Conservation (phyloP, 805 yeast genomes). For the Yarrowia sp. region DNA sequence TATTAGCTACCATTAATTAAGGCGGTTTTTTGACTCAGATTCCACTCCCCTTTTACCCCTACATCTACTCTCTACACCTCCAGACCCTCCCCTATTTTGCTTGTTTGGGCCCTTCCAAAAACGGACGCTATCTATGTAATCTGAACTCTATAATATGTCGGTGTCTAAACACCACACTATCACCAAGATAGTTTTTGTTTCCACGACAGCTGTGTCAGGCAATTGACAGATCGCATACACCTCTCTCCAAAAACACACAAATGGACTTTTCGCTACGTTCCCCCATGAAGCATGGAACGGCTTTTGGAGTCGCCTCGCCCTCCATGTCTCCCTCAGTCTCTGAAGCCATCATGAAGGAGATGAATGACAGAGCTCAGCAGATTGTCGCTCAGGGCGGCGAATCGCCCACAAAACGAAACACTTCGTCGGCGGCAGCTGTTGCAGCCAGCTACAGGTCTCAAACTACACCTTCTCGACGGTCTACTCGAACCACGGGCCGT, state of each 20-base stretch:
- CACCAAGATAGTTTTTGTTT: neutral
- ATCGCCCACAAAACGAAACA: neutral
- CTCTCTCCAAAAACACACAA: too few relatives aligned
- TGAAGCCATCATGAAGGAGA: conserved; percentile 4
- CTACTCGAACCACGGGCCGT: neutral
- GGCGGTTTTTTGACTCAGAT: neutral
- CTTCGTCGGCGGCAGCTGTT: neutral
- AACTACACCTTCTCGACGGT: neutral
- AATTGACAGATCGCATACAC: neutral
- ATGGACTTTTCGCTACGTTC: conserved; percentile 13
- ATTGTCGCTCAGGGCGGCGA: neutral
- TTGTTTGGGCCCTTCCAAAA: conserved; percentile 13
- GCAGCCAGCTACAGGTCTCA: neutral
- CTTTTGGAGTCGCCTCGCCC: conserved; percentile 3
- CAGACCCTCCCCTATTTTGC: neutral
- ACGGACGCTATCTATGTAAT: conserved; percentile 21
- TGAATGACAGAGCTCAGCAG: conserved; percentile 15
- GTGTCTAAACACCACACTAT: neutral
- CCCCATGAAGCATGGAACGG: conserved; percentile 15
- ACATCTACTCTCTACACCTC: neutral
- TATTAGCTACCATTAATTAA: neutral
- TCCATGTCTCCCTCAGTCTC: conserved; percentile 24
- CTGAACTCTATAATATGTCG: neutral
- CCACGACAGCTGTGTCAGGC: neutral
- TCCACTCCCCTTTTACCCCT: too few relatives aligned